Conservation (phyloP, 1,139 yeast species). For the Arxiozyma bovina region DNA sequence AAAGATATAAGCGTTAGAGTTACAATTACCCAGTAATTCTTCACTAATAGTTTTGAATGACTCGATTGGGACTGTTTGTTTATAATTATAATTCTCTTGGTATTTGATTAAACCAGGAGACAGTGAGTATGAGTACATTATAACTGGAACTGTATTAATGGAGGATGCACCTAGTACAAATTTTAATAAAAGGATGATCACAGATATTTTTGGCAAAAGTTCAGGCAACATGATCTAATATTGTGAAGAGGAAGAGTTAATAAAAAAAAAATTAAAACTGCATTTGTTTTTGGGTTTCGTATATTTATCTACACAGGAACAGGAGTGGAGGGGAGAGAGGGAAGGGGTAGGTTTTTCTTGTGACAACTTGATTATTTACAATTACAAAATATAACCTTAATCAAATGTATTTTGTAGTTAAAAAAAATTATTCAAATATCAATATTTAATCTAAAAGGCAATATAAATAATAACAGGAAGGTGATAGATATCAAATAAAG, state of each 20-base stretch:
- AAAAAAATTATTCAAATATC: no score
- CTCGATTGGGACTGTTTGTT: constrained; percentile 19
- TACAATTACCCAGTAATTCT: constrained; percentile 49
- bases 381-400: no score
- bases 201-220: neutral
- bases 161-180: neutral
- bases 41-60: constrained; percentile 43
- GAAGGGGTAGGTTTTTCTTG: neutral
- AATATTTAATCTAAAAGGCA: no score
- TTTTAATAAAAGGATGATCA: neutral
- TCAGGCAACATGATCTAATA: neutral
- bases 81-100: constrained; percentile 14
- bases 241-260: neutral
- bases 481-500: no score
- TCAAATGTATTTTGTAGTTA: no score
- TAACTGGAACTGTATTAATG: constrained; percentile 18
- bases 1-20: constrained; percentile 61
- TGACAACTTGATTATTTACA: neutral
- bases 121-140: constrained; percentile 24
- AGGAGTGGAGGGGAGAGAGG: neutral
- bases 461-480: no score
- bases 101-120: constrained; percentile 20
- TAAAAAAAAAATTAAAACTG: no score
- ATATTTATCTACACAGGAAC: neutral
- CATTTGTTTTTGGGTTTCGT: neutral